phyloP scores from a whole-genome alignment of 306 rosid species.

The Crotalaria pallida region DNA sequence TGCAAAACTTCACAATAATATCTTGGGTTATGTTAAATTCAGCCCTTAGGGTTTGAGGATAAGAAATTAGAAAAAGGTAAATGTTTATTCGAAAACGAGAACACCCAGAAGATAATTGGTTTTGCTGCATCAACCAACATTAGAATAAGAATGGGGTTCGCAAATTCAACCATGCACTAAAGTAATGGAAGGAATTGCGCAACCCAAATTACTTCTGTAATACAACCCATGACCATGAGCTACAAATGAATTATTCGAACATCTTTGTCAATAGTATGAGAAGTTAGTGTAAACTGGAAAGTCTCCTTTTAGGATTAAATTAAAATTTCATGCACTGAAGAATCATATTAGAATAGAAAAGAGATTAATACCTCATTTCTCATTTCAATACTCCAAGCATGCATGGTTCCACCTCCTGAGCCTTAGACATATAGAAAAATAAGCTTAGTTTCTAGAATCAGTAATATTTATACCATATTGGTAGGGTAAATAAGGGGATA shows the following conservation, averaged over 20 bases:
- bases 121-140: neutral
- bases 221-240: neutral
- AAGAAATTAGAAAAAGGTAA: no score
- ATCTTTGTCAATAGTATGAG: neutral
- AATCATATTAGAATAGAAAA: constrained; percentile 4
- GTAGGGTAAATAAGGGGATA: neutral
- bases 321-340: neutral
- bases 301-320: neutral
- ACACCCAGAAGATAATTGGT: neutral
- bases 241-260: neutral
- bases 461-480: neutral
- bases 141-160: neutral
- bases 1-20: no score
- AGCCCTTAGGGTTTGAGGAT: no score
- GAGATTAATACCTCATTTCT: constrained; percentile 61
- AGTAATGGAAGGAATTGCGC: neutral
- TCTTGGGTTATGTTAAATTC: no score
- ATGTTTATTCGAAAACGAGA: no score
- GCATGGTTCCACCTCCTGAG: constrained; percentile 85
- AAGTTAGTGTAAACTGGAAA: neutral
- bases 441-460: neutral
- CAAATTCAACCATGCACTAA: neutral
- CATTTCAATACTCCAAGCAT: constrained; percentile 44
- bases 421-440: constrained; percentile 37
- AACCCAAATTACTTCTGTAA: neutral